These are phyloP conservation scores for Paramecium sexaurelia DNA, from an alignment of 73 alveolate genomes.

Conservation along the genomic window DNA sequence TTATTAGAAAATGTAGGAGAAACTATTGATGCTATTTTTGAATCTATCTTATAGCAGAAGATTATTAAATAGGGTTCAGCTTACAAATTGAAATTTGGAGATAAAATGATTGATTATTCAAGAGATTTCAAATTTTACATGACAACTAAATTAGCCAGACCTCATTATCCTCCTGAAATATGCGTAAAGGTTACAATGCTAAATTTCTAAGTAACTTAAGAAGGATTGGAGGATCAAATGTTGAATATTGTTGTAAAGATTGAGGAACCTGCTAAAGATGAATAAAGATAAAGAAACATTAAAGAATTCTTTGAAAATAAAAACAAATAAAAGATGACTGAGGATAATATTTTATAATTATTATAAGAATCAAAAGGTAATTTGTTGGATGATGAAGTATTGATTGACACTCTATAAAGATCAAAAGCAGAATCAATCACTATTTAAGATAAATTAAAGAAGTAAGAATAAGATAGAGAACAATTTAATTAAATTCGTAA, in stretches of 20 bases:
- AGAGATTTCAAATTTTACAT: slow-evolving; percentile 94
- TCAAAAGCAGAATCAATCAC: slow-evolving; percentile 78
- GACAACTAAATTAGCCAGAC: slow-evolving; percentile 99
- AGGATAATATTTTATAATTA: slow-evolving; percentile 65
- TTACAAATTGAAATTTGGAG: slow-evolving; percentile 86
- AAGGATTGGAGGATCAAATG: slow-evolving; percentile 92
- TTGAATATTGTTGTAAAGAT: slow-evolving; percentile 68
- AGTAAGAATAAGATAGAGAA: slow-evolving; percentile 72
- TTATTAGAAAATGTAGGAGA: slow-evolving; percentile 98
- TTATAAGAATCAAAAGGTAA: slow-evolving; percentile 73
- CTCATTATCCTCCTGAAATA: slow-evolving; percentile 99
- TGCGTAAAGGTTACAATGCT: slow-evolving; percentile 98
- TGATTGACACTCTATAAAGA: slow-evolving; percentile 77
- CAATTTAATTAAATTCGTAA: slow-evolving; percentile 75
- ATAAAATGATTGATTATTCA: slow-evolving; percentile 86
- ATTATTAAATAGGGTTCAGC: slow-evolving; percentile 91
- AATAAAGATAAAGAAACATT: slow-evolving; percentile 75
- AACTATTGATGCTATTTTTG: slow-evolving; percentile 89
- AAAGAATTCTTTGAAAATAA: slow-evolving; percentile 73
- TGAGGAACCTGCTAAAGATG: slow-evolving; percentile 76
- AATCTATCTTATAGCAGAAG: slow-evolving; percentile 93
- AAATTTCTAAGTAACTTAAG: slow-evolving; percentile 98
- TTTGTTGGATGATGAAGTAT: slow-evolving; percentile 85
- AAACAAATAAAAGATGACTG: slow-evolving; percentile 62
- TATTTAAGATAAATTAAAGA: slow-evolving; percentile 75